Percentiles rank a stretch among this genome's conserved stretches.
These are phyloP conservation scores for Calamus simplicifolius DNA, from an alignment of 176 grass and related monocot genomes.

Conservation along the genomic window DNA sequence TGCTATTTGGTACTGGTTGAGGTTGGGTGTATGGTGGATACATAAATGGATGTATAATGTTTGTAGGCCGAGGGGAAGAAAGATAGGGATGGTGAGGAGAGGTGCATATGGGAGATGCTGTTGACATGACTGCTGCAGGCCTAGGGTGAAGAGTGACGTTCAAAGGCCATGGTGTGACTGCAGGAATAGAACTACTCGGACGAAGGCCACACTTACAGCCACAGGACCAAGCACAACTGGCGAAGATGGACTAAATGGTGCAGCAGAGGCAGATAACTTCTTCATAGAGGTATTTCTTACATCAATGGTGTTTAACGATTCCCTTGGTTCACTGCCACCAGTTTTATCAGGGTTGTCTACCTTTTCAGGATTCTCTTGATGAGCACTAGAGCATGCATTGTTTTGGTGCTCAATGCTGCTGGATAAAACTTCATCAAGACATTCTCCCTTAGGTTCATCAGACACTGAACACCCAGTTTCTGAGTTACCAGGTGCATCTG, in stretches of 20 bases:
- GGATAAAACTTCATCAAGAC: constrained; percentile 41
- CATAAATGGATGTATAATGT: constrained; percentile 77
- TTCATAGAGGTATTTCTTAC: constrained; percentile 65
- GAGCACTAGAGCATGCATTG: constrained; percentile 29
- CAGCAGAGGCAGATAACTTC: constrained; percentile 81
- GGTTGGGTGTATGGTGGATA: constrained; percentile 83
- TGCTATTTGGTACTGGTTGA: constrained; percentile 52
- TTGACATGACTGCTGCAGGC: constrained; percentile 58
- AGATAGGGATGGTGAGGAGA: constrained; percentile 82
- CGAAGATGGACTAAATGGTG: constrained; percentile 88
- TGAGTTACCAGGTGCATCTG: constrained; percentile 23
- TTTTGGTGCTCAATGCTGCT: constrained; percentile 39
- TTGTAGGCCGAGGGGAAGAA: constrained; percentile 57
- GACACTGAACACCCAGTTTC: constrained; percentile 13
- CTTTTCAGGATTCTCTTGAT: constrained; percentile 21
- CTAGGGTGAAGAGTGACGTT: constrained; percentile 64
- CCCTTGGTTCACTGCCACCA: constrained; percentile 45
- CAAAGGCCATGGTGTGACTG: constrained; percentile 71
- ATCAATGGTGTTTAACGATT: constrained; percentile 56
- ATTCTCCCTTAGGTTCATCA: constrained; percentile 27
- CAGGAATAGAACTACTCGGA: constrained; percentile 51
- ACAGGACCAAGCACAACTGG: constrained; percentile 56
- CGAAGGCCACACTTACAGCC: constrained; percentile 51
- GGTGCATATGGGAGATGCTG: constrained; percentile 67
- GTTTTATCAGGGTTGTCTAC: constrained; percentile 16